phyloP scores from a whole-genome alignment of 805 yeast species.

The Teunomyces gatunensis region DNA sequence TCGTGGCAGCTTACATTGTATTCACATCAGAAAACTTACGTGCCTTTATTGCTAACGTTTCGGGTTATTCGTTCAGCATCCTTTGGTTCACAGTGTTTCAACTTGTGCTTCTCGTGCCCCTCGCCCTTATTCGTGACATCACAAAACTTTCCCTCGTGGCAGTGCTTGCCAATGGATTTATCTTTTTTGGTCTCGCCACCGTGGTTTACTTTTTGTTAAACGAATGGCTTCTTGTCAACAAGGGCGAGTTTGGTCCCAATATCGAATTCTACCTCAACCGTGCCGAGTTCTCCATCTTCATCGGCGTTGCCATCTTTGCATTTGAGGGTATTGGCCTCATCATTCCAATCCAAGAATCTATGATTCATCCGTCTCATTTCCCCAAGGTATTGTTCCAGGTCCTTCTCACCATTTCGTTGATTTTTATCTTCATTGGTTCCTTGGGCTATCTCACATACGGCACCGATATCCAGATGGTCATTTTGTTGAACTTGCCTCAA shows the following conservation, averaged over 20 bases:
- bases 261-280: constrained; percentile 51
- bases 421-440: constrained; percentile 63
- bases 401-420: constrained; percentile 56
- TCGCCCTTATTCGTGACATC: constrained; percentile 72
- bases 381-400: constrained; percentile 64
- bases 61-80: constrained; percentile 35
- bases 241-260: constrained; percentile 42
- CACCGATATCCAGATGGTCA: constrained; percentile 58
- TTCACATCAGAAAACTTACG: constrained; percentile 71
- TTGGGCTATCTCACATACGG: constrained; percentile 75
- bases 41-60: constrained; percentile 57
- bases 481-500: constrained; percentile 71
- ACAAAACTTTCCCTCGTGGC: constrained; percentile 73
- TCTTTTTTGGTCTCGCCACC: constrained; percentile 62
- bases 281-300: constrained; percentile 64
- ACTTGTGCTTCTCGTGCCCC: constrained; percentile 58
- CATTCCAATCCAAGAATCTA: constrained; percentile 79
- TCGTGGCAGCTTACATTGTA: constrained; percentile 77
- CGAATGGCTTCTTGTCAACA: constrained; percentile 44
- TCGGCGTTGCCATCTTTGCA: constrained; percentile 85
- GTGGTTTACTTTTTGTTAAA: constrained; percentile 54
- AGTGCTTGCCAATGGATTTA: constrained; percentile 66
- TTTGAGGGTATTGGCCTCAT: constrained; percentile 84
- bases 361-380: constrained; percentile 71
- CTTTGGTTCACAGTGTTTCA: constrained; percentile 53